Base-by-base conservation (phyloP, 306 rosid species). In the Cajanus cajan region DNA sequence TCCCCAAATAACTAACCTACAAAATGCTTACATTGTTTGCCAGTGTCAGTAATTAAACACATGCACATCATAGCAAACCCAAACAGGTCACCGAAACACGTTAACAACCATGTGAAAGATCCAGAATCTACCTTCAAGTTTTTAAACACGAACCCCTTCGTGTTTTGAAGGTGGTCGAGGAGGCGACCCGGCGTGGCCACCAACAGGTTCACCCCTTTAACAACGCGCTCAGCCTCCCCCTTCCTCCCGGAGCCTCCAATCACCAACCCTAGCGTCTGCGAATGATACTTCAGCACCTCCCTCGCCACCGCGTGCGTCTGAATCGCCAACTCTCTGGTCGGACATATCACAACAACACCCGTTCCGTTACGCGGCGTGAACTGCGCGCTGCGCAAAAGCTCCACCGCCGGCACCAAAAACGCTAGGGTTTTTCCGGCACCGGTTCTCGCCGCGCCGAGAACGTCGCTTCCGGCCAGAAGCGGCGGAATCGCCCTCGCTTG, bases 381-480 rank as follows among this genome's bases (percentile, higher is more conserved):
- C 66, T 51, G 76, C 1, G 81, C 76, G 16, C 84, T 85, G 80
- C 82, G 70, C 63, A 95, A 70, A 81, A 95, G 61, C 90, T 95
- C 99, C 34, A 90, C 87, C 39, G 98, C 99, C 16, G 99, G 99
- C 80, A 95, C 80, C 55, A 95, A 82, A 76, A 95, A 95, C 10
- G 99, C 97, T 65, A 93, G 97, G 11, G 99, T 95, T 85, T 95
- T 95, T 1, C 99, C 99, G 14, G 99, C 88, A 57, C 99, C 99
- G 4, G 99, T 95, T 70, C 99, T 91, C 1, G 99, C 99, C 66
- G 99, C 99, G 73, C 98, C 99, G 8, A 95, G 94, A 47, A 95
- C 96, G 73, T 95, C 97, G 78, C 83, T 86, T 15, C 98, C 99
- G 7, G 76, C 22, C 85, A 95, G 58, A 2, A 90, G 92, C 1